A percentile compares a stretch with the other conserved stretches of the same genome.
These are phyloP conservation scores for Solanum sitiens DNA, from an alignment of 257 asterid genomes.

Conservation along the genomic window DNA sequence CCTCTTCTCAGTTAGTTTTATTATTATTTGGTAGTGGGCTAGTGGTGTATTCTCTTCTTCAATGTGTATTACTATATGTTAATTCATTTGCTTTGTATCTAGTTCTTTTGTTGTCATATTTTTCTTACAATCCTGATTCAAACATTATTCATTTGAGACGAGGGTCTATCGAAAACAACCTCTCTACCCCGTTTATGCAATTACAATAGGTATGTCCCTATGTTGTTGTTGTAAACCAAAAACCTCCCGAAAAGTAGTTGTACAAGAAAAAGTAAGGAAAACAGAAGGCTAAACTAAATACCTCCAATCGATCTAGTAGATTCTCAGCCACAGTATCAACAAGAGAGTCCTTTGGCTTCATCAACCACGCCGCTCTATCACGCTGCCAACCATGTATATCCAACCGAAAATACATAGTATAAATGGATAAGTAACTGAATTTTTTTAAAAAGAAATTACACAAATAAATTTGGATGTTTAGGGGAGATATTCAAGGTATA, in stretches of 20 bases:
- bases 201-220: not conserved
- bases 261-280: not conserved
- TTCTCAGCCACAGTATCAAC: slow-evolving; percentile 83
- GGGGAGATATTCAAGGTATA: not conserved
- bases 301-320: slow-evolving; percentile 87
- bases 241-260: not conserved
- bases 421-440: not conserved
- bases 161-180: not conserved
- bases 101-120: not conserved
- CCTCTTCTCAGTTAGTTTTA: not conserved
- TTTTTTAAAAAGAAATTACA: rapidly evolving
- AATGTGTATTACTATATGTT: not conserved
- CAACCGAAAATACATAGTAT: not conserved
- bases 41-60: not conserved
- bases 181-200: not conserved
- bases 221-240: not conserved
- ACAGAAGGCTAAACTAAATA: not conserved
- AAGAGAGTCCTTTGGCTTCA: slow-evolving; percentile 60
- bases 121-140: not conserved
- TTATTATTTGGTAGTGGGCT: not conserved
- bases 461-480: not conserved
- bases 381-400: slow-evolving; percentile 31
- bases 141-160: not conserved
- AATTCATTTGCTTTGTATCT: not conserved
- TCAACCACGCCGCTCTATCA: slow-evolving; percentile 94